Evolutionary conservation across 306 rosid species (phyloP).

Genomic region (Fragaria iinumae): DNA sequence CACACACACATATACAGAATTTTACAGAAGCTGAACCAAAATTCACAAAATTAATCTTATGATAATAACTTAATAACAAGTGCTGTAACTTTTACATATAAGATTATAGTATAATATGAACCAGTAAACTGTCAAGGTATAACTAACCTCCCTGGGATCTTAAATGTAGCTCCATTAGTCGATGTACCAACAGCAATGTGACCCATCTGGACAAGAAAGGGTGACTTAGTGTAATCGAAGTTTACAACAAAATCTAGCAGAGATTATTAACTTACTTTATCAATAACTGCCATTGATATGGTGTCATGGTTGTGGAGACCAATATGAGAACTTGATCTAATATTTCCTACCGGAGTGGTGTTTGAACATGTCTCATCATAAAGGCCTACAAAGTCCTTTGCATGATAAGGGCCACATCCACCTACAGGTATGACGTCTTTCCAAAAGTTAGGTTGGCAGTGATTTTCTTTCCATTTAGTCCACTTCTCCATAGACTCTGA

Average conservation of each 20-base stretch:
- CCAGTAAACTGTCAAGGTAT: not conserved
- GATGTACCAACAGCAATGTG: constrained; percentile 89
- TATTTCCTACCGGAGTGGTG: constrained; percentile 27
- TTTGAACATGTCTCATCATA: constrained; percentile 38
- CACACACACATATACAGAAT: too few relatives aligned
- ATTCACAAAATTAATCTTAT: not conserved
- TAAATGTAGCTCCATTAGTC: constrained; percentile 92
- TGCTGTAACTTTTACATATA: not conserved
- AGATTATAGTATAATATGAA: not conserved
- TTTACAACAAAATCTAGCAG: not conserved
- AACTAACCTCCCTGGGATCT: constrained; percentile 91
- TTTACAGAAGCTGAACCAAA: not conserved
- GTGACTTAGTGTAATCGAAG: constrained; percentile 1
- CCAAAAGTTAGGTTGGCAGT: constrained; percentile 91
- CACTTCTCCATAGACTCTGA: constrained; percentile 69
- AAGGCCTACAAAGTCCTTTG: constrained; percentile 27
- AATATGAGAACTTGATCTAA: constrained; percentile 39
- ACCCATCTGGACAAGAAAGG: constrained; percentile 57
- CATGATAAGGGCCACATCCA: constrained; percentile 77
- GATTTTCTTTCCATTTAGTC: constrained; percentile 66
- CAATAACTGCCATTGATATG: constrained; percentile 89
- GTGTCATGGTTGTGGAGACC: constrained; percentile 84
- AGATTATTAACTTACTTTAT: constrained; percentile 49
- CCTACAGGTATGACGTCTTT: constrained; percentile 54
- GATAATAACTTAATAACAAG: not conserved